Base-by-base conservation (phyloP, 371 early-diverging fungal genomes). In the Mortierella sp. region DNA sequence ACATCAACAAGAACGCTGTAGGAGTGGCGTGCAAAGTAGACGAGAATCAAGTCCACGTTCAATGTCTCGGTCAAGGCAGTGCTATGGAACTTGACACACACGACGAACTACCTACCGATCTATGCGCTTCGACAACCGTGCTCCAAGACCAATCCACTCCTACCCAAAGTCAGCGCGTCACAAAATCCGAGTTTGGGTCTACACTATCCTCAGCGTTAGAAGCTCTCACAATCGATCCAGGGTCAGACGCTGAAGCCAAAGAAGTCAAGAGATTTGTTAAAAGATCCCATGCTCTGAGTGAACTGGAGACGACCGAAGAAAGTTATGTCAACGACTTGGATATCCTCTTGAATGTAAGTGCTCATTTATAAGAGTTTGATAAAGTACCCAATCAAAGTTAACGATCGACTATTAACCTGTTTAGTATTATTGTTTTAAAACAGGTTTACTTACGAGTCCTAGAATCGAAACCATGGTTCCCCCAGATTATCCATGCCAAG, bases 291-390 rank as follows among this genome's bases (percentile, higher is more conserved):
- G 81, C 72, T 1, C 69, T 80, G 2, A 74, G 43, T 22, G 81
- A 80, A 31, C 58, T 80, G 1, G 68, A 64, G 53, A 28, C 72
- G 32, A 80, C 81, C 0, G 81, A 80, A 43, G 68, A 68, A 28
- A 80, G 64, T 15, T 80, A 75, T 26, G 75, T 80, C 19, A 51
- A 75, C 12, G 81, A 80, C 43, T 35, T 80, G 17, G 81, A 80
- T 26, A 58, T 66, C 9, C 64, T 80, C 12, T 26, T 66, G 13
- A 53, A 75, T 54, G 81, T 80, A 71, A 70, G 74, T 34, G 1
- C 28, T 7, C 22, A 7, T 35, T 34, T 51, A 19, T 7, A 17
- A 22, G 47, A 19, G 8, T n/a, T 43, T 12, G 2, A 42, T 42
- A n/a, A 17, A 5, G 4, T n/a, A n/a, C n/a, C n/a, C n/a, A n/a